Evolutionary conservation across 208 protist species (phyloP).

Genomic region (Leishmania braziliensis): DNA sequence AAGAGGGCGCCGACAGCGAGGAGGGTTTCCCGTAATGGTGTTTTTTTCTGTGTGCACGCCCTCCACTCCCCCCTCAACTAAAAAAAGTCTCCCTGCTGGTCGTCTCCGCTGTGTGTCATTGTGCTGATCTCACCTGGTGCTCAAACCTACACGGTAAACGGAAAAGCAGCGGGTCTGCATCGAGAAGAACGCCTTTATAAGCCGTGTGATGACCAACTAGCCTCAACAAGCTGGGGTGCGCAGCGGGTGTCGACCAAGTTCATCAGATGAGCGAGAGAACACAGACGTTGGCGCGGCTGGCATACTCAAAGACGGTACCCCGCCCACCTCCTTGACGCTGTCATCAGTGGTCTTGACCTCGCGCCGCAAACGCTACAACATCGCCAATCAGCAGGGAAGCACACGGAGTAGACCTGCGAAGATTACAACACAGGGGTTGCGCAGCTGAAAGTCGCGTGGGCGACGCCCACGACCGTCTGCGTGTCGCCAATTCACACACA

Average conservation of each 20-base stretch:
- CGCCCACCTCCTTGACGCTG: background rate
- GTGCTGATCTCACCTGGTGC: background rate
- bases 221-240: background rate
- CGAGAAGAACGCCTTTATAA: background rate
- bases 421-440: slow-evolving; percentile 70
- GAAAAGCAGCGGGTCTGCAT: background rate
- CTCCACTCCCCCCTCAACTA: background rate
- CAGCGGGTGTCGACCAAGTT: background rate
- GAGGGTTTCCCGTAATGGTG: background rate
- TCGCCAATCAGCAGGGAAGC: slow-evolving; percentile 55
- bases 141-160: background rate
- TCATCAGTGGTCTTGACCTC: background rate
- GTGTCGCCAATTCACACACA: slow-evolving; percentile 49
- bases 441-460: slow-evolving; percentile 58
- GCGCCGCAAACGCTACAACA: slow-evolving; percentile 42
- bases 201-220: background rate
- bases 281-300: background rate
- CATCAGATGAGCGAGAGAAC: background rate
- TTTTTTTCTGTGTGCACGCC: background rate
- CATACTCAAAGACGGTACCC: background rate
- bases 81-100: background rate
- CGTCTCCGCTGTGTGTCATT: background rate
- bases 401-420: slow-evolving; percentile 54
- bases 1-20: background rate
- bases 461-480: slow-evolving; percentile 37